Evolutionary conservation across 805 yeast species (phyloP).

Genomic region (Isabelozyma gotoi): DNA sequence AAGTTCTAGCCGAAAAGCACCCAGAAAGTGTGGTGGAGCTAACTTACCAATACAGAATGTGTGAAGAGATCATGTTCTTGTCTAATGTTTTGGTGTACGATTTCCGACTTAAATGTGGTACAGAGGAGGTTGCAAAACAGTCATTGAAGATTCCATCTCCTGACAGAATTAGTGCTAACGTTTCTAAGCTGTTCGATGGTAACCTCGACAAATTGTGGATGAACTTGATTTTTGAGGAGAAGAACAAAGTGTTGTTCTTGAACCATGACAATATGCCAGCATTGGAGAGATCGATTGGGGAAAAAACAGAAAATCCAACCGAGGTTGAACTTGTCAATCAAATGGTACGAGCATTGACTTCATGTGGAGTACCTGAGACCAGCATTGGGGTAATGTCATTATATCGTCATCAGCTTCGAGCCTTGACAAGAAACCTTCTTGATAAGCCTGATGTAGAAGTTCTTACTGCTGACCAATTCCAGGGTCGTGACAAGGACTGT

Average conservation of each 20-base stretch:
- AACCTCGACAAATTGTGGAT: constrained; percentile 48
- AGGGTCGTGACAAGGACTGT: constrained; percentile 94
- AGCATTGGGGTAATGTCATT: constrained; percentile 87
- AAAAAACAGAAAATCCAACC: constrained; percentile 66
- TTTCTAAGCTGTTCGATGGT: not conserved
- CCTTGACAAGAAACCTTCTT: constrained; percentile 33
- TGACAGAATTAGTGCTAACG: constrained; percentile 17
- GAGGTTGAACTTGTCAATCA: constrained; percentile 70
- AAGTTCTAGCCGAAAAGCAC: constrained; percentile 64
- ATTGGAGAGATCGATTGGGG: constrained; percentile 55
- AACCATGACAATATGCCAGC: constrained; percentile 74
- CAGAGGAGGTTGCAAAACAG: constrained; percentile 59
- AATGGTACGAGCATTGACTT: constrained; percentile 56
- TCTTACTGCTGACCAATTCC: constrained; percentile 92
- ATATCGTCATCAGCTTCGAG: constrained; percentile 69
- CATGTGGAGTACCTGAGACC: constrained; percentile 57
- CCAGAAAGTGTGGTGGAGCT: constrained; percentile 78
- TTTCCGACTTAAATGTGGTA: constrained; percentile 76
- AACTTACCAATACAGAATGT: constrained; percentile 88
- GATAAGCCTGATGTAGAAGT: constrained; percentile 57
- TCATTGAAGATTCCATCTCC: constrained; percentile 48
- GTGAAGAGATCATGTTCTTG: constrained; percentile 79
- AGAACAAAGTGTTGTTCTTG: constrained; percentile 68
- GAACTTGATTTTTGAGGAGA: constrained; percentile 49
- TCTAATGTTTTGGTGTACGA: constrained; percentile 79